A percentile compares a stretch with the other conserved stretches of the same genome.
Conservation (phyloP, 2,329 filamentous ascomycete species). For the Leptographium radiaticola region DNA sequence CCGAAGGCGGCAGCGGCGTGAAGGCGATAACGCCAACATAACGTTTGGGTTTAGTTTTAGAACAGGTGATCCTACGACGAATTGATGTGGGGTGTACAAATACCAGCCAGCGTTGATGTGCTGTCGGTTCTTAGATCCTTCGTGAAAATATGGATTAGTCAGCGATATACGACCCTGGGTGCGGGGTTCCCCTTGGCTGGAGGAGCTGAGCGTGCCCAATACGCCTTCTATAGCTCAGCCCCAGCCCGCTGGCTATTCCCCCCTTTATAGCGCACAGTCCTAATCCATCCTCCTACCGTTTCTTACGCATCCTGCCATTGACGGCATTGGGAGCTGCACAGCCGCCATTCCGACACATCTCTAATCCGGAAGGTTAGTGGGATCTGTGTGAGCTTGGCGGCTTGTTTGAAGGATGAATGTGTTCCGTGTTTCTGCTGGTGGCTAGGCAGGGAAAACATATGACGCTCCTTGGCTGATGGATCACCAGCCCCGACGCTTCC, state of each 20-base stretch:
- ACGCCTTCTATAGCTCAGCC: background rate
- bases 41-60: background rate
- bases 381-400: background rate
- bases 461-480: background rate
- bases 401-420: background rate
- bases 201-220: background rate
- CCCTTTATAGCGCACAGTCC: background rate
- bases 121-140: too few relatives aligned
- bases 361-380: background rate
- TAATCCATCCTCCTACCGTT: too few relatives aligned
- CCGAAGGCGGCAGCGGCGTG: conserved; percentile 49
- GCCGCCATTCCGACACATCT: too few relatives aligned
- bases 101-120: too few relatives aligned
- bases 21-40: background rate
- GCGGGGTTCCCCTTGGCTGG: background rate
- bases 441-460: background rate
- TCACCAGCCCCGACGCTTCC: background rate
- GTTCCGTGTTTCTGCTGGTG: background rate
- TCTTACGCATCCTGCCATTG: background rate
- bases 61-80: background rate
- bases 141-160: too few relatives aligned
- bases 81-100: too few relatives aligned
- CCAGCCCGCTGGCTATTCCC: background rate
- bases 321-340: too few relatives aligned
- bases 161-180: background rate